These are phyloP conservation scores for Colletotrichum costaricense DNA, from an alignment of 2,329 filamentous ascomycete species.

Conservation along the genomic window DNA sequence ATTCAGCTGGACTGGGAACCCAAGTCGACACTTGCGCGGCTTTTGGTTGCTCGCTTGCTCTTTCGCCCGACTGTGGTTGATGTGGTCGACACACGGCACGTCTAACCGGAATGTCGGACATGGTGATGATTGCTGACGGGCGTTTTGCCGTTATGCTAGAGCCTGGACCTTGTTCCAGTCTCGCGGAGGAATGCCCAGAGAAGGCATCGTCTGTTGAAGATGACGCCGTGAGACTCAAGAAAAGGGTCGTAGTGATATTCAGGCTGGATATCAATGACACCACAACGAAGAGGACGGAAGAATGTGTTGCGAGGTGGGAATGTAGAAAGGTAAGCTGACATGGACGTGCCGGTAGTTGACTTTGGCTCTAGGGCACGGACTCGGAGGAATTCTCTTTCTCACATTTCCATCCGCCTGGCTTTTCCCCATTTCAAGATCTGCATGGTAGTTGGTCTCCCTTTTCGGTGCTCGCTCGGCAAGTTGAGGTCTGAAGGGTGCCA, in stretches of 20 bases:
- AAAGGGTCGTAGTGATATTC: neutral
- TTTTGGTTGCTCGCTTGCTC: neutral
- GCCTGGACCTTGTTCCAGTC: neutral
- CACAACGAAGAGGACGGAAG: neutral
- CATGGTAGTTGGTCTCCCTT: neutral
- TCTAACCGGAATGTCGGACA: conserved; percentile 4
- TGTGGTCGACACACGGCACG: neutral
- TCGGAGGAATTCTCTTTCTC: neutral
- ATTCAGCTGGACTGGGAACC: neutral
- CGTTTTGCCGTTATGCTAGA: neutral
- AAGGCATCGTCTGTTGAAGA: neutral
- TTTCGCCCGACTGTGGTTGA: neutral
- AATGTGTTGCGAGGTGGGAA: neutral
- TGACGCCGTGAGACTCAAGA: neutral
- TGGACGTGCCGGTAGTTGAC: neutral
- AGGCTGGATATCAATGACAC: neutral
- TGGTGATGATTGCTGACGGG: neutral
- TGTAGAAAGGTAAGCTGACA: neutral
- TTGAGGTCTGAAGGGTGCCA: neutral
- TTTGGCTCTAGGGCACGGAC: neutral
- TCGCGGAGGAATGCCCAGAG: neutral
- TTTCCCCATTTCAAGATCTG: neutral
- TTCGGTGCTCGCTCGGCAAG: neutral
- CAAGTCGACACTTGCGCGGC: neutral
- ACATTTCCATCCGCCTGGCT: neutral